Evolutionary conservation across 1,284 basidiomycete genomes (phyloP).

Genomic region (Marasmius sp.): DNA sequence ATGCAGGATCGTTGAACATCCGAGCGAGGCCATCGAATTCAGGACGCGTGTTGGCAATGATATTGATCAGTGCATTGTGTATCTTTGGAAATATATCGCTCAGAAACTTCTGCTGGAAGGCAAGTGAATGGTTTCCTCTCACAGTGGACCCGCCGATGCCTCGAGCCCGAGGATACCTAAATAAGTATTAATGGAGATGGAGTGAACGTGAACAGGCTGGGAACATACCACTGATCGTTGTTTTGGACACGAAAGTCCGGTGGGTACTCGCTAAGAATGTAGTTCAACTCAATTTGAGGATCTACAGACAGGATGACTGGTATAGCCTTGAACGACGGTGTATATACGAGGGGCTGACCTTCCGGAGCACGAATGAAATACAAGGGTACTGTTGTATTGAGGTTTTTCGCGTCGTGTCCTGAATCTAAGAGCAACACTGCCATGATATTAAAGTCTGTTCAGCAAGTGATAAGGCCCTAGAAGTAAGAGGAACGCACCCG

Average conservation of each 20-base stretch:
- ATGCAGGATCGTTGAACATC: constrained; percentile 21
- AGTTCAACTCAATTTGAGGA: constrained; percentile 18
- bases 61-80: constrained; percentile 23
- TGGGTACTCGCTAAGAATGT: constrained; percentile 21
- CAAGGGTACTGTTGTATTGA: constrained; percentile 22
- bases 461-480: neutral
- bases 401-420: constrained; percentile 20
- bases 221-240: constrained; percentile 15
- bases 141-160: constrained; percentile 23
- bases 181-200: neutral
- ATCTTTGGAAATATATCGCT: constrained; percentile 12
- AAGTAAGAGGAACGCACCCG: constrained; percentile 11
- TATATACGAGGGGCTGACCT: constrained; percentile 9
- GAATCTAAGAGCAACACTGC: constrained; percentile 22
- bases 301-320: constrained; percentile 9
- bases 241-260: constrained; percentile 18
- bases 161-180: constrained; percentile 23
- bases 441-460: neutral
- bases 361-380: constrained; percentile 19
- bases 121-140: neutral
- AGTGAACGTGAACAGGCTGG: neutral
- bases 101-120: neutral
- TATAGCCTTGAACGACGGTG: neutral
- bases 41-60: constrained; percentile 16
- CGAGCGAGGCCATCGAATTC: constrained; percentile 19